Conservation (phyloP, 306 rosid genomes). For the Arachis stenosperma region DNA sequence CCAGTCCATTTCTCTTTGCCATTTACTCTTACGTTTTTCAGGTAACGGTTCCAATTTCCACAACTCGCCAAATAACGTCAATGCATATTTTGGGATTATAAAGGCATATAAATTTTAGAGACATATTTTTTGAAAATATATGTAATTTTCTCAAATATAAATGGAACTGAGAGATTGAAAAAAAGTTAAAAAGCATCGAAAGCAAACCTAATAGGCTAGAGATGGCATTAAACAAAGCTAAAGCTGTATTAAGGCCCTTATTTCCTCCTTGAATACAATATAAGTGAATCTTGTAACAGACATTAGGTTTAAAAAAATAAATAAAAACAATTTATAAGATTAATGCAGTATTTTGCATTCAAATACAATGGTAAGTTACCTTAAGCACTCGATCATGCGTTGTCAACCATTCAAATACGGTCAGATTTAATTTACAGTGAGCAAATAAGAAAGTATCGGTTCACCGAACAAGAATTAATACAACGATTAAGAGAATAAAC, state of each 20-base stretch:
- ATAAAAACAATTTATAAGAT: no score
- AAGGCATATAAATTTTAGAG: background rate
- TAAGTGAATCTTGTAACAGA: no score
- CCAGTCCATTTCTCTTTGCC: constrained; percentile 90
- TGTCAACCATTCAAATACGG: no score
- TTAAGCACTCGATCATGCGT: no score
- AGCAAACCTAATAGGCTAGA: constrained; percentile 69
- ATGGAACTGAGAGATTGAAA: constrained; percentile 4
- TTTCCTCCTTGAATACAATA: no score
- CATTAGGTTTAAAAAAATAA: no score
- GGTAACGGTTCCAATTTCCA: constrained; percentile 32
- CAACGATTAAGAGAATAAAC: no score
- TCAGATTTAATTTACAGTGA: no score
- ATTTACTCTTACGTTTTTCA: constrained; percentile 77
- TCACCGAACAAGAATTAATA: no score
- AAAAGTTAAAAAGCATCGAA: background rate
- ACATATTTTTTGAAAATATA: constrained; percentile 6
- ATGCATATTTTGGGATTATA: constrained; percentile 50
- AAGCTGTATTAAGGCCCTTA: constrained; percentile 48
- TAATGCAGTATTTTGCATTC: no score
- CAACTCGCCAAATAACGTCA: constrained; percentile 77
- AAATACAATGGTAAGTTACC: no score
- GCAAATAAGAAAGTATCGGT: no score
- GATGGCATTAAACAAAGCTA: constrained; percentile 78
- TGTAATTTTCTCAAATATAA: background rate